Conservation (phyloP, 192 early-diverging fungal genomes). For the Podila minutissima region DNA sequence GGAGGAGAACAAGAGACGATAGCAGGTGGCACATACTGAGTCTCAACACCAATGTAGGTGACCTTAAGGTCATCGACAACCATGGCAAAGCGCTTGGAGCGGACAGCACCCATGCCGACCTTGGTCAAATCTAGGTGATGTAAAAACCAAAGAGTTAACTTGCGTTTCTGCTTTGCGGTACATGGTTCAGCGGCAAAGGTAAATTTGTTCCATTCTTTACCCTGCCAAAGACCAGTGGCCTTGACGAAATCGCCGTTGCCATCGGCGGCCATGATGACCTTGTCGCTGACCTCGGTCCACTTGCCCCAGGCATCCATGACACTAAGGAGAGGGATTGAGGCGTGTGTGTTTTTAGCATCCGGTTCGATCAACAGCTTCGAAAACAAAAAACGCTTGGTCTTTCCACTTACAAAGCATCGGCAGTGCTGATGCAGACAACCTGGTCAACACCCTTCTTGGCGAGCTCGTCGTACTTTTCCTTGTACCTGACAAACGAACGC, state of each 20-base stretch:
- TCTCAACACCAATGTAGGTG: constrained; percentile 64
- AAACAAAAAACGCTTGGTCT: neutral
- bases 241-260: constrained; percentile 58
- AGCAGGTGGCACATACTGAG: constrained; percentile 5
- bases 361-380: too few species aligned
- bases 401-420: constrained; percentile 59
- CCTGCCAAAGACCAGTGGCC: constrained; percentile 39
- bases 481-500: constrained; percentile 8
- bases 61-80: constrained; percentile 62
- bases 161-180: neutral
- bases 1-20: neutral
- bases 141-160: neutral
- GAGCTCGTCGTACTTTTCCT: constrained; percentile 54
- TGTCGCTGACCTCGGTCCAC: constrained; percentile 45
- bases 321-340: neutral
- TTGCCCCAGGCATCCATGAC: constrained; percentile 73
- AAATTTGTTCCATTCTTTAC: constrained; percentile 13
- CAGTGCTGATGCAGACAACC: constrained; percentile 57
- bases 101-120: constrained; percentile 59
- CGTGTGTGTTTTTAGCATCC: too few species aligned
- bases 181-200: too few species aligned
- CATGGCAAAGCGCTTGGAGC: constrained; percentile 65
- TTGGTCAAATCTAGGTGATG: constrained; percentile 63
- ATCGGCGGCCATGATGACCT: constrained; percentile 61
- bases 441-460: constrained; percentile 64